Evolutionary conservation across 2,329 filamentous ascomycete species (phyloP).

Genomic region (Ceratocystis variospora): DNA sequence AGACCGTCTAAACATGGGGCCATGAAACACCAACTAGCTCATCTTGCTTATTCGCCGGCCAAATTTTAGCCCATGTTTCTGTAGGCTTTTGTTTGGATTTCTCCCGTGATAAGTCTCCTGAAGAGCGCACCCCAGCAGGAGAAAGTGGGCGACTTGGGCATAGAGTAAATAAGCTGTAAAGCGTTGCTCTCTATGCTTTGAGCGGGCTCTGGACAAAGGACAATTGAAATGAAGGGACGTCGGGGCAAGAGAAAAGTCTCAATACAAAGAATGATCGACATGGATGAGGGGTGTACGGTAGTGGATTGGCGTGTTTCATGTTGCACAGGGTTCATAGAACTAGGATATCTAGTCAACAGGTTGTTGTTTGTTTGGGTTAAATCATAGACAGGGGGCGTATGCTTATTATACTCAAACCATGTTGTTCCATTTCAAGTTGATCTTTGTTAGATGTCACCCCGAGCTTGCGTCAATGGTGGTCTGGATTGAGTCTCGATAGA

Average conservation of each 20-base stretch:
- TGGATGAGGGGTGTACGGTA: not conserved
- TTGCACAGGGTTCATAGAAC: not conserved
- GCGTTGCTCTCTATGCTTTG: no score
- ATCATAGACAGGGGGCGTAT: not conserved
- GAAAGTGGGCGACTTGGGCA: not conserved
- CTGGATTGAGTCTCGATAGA: not conserved
- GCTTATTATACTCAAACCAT: not conserved
- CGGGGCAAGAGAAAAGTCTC: not conserved
- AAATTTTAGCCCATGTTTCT: not conserved
- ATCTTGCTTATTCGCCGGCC: not conserved
- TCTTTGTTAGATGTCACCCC: not conserved
- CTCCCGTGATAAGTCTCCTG: not conserved
- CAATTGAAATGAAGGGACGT: not conserved
- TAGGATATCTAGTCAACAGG: not conserved
- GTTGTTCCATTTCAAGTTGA: not conserved
- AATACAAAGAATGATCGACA: slow-evolving; percentile 7
- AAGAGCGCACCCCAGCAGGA: not conserved
- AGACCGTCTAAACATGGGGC: not conserved
- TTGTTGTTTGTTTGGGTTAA: not conserved
- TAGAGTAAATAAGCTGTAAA: not conserved
- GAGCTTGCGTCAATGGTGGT: not conserved
- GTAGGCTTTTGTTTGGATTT: not conserved
- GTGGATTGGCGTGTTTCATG: slow-evolving; percentile 5
- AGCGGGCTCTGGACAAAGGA: no score
- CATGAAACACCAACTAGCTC: not conserved